phyloP scores from a whole-genome alignment of 306 rosid genomes.

The Sechiopsis laciniata region DNA sequence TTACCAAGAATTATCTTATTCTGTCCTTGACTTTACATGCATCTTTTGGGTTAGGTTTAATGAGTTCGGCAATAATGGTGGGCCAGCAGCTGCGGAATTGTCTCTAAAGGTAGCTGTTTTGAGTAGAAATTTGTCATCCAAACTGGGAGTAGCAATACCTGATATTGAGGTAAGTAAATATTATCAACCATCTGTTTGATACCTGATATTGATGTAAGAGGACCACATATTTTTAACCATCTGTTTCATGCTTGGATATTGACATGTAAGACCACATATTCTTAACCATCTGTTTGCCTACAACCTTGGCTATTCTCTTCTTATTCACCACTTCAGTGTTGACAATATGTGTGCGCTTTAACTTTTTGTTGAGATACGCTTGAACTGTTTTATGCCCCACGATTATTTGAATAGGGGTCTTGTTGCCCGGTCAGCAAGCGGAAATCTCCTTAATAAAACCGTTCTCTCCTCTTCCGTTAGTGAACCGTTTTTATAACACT shows the following conservation, averaged over 20 bases:
- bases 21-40: slow-evolving; percentile 22
- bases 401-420: too few species aligned
- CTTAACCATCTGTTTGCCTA: slow-evolving; percentile 14
- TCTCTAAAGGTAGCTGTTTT: slow-evolving; percentile 47
- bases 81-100: slow-evolving; percentile 66
- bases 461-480: too few species aligned
- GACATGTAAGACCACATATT: slow-evolving; percentile 40
- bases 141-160: slow-evolving; percentile 50
- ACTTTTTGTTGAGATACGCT: too few species aligned
- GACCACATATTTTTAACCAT: background rate
- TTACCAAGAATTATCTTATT: background rate
- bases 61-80: slow-evolving; percentile 70
- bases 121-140: slow-evolving; percentile 43
- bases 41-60: slow-evolving; percentile 45
- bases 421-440: too few species aligned
- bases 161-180: slow-evolving; percentile 45
- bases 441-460: too few species aligned
- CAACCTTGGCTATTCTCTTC: slow-evolving; percentile 6
- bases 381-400: too few species aligned
- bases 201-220: too few species aligned
- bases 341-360: too few species aligned
- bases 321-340: slow-evolving; percentile 1
- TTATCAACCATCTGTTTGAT: background rate
- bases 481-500: too few species aligned
- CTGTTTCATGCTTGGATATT: slow-evolving; percentile 37